These are phyloP conservation scores for Fusarium sp. DNA, from an alignment of 2,329 filamentous ascomycete genomes.

Conservation along the genomic window DNA sequence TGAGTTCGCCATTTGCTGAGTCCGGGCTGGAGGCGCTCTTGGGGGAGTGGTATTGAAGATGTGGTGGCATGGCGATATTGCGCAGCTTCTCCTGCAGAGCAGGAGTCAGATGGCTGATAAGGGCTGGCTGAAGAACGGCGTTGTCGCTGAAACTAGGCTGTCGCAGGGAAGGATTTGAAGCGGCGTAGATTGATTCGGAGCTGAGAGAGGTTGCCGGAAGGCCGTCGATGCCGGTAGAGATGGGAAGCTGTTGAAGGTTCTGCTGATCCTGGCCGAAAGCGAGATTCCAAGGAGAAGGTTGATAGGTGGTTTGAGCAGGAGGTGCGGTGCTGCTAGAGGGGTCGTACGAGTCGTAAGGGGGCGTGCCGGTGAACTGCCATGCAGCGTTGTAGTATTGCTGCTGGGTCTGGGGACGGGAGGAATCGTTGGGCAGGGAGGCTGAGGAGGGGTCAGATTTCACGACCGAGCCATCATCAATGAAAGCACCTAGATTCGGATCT, in stretches of 20 bases:
- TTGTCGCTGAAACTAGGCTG: conserved; percentile 46
- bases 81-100: conserved; percentile 69
- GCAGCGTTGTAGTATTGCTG: conserved; percentile 49
- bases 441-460: conserved; percentile 47
- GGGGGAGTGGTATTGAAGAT: conserved; percentile 68
- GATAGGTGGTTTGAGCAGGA: conserved; percentile 46
- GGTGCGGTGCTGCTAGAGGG: conserved; percentile 49
- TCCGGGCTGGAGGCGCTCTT: conserved; percentile 67
- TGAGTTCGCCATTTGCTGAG: conserved; percentile 60
- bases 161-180: conserved; percentile 36
- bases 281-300: conserved; percentile 49
- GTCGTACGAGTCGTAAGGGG: conserved; percentile 59
- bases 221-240: conserved; percentile 47
- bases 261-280: conserved; percentile 44
- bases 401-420: conserved; percentile 48
- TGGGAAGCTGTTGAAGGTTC: conserved; percentile 47
- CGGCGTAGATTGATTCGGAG: conserved; percentile 48
- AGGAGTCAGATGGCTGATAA: conserved; percentile 56
- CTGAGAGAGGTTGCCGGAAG: conserved; percentile 48
- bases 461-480: conserved; percentile 48
- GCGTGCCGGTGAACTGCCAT: conserved; percentile 60
- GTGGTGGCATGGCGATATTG: conserved; percentile 71
- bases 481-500: conserved; percentile 50
- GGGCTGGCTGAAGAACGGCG: conserved; percentile 41
- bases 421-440: conserved; percentile 44